These are phyloP conservation scores for Aspergillus aculeatus DNA, from an alignment of 2,329 filamentous ascomycete genomes.

Conservation along the genomic window DNA sequence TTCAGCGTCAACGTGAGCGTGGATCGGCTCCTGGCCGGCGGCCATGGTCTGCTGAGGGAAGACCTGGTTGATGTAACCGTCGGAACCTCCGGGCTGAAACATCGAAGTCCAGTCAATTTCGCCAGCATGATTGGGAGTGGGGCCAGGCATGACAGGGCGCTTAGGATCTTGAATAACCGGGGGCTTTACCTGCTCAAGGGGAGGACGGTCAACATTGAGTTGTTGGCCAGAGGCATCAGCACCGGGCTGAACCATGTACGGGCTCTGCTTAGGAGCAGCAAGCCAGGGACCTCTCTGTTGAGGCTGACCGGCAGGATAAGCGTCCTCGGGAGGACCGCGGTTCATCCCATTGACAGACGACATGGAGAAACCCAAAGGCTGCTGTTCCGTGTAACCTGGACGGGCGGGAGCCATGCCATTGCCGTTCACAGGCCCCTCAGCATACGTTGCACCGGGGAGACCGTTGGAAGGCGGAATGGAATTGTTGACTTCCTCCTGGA, in stretches of 20 bases:
- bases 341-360: conserved; percentile 43
- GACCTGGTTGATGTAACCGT: conserved; percentile 62
- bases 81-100: conserved; percentile 71
- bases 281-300: conserved; percentile 44
- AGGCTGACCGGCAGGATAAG: conserved; percentile 36
- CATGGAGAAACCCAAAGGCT: conserved; percentile 45
- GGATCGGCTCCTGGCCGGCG: conserved; percentile 68
- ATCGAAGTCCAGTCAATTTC: conserved; percentile 72
- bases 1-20: conserved; percentile 61
- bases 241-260: conserved; percentile 44
- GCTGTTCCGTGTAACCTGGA: conserved; percentile 42
- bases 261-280: conserved; percentile 46
- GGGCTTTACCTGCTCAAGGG: conserved; percentile 45
- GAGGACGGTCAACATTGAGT: conserved; percentile 45
- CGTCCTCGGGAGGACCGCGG: conserved; percentile 39
- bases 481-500: conserved; percentile 48
- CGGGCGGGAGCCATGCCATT: conserved; percentile 40
- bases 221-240: conserved; percentile 42
- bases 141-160: conserved; percentile 58
- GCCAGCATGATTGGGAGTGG: conserved; percentile 58
- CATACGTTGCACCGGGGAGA: conserved; percentile 43
- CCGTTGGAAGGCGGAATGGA: conserved; percentile 45
- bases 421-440: conserved; percentile 45
- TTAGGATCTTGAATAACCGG: conserved; percentile 42
- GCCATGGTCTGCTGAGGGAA: conserved; percentile 62